Evolutionary conservation across 106 monocot genomes (phyloP).

Genomic region (Alisma plantagoaquatica): DNA sequence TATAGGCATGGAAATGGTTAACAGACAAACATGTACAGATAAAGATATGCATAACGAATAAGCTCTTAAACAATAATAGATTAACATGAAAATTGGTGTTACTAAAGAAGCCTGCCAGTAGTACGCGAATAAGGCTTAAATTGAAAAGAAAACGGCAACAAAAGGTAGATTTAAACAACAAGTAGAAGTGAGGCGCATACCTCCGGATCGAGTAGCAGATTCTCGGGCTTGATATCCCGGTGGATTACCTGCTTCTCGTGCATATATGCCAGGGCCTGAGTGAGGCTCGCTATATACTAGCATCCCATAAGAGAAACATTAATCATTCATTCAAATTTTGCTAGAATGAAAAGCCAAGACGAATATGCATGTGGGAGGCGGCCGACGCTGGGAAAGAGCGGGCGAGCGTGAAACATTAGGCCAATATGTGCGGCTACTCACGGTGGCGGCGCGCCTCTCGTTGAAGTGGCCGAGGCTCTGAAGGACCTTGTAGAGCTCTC

Average conservation of each 20-base stretch:
- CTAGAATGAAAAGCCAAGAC: background rate
- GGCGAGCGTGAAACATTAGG: slow-evolving; percentile 5
- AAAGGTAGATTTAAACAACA: too few relatives aligned
- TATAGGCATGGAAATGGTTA: too few relatives aligned
- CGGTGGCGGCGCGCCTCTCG: slow-evolving; percentile 72
- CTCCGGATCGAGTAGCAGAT: slow-evolving; percentile 74
- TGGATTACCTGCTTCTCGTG: slow-evolving; percentile 95
- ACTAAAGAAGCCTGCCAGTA: too few relatives aligned
- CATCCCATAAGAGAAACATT: background rate
- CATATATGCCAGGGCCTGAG: slow-evolving; percentile 65
- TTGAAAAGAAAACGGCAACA: too few relatives aligned
- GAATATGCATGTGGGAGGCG: background rate
- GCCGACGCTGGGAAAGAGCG: too few relatives aligned
- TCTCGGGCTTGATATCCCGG: slow-evolving; percentile 98
- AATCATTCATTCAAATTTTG: background rate
- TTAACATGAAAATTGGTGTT: too few relatives aligned
- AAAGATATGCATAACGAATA: too few relatives aligned
- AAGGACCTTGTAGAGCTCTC: slow-evolving; percentile 83
- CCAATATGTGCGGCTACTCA: slow-evolving; percentile 10
- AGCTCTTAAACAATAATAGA: too few relatives aligned
- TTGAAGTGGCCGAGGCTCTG: slow-evolving; percentile 48
- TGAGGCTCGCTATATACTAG: slow-evolving; percentile 82
- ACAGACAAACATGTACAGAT: too few relatives aligned
- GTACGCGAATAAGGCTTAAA: too few relatives aligned
- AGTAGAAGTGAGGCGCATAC: too few relatives aligned